phyloP scores from a whole-genome alignment of 352 stramenopile species.

The Elongisporangium anandrum region DNA sequence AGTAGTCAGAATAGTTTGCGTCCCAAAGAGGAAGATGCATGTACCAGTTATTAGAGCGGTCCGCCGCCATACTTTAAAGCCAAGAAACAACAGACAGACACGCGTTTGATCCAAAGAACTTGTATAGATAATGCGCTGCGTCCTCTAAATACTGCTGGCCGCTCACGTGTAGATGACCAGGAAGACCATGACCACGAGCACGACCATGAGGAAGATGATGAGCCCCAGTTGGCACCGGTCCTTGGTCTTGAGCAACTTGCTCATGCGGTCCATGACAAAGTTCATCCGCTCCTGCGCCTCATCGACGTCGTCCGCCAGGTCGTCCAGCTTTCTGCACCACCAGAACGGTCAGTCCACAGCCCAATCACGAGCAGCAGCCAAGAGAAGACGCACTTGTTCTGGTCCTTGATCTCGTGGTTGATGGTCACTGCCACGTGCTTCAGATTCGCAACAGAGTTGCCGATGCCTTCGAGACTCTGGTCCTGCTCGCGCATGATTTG shows the following conservation, averaged over 20 bases:
- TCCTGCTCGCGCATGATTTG: slow-evolving; percentile 76
- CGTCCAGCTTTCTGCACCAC: slow-evolving; percentile 66
- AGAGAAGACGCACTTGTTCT: slow-evolving; percentile 57
- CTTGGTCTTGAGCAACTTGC: slow-evolving; percentile 78
- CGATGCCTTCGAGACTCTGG: slow-evolving; percentile 47
- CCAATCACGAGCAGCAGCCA: neutral
- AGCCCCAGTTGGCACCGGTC: slow-evolving; percentile 77
- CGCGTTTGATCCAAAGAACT: neutral
- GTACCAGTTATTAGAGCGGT: slow-evolving; percentile 12
- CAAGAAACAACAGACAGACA: neutral
- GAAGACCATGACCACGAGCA: slow-evolving; percentile 74
- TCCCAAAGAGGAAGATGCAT: slow-evolving; percentile 9
- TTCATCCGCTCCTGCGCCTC: slow-evolving; percentile 79
- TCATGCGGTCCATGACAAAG: slow-evolving; percentile 78
- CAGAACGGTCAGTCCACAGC: neutral
- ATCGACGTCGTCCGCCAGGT: slow-evolving; percentile 65
- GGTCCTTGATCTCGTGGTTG: slow-evolving; percentile 59
- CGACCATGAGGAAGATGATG: slow-evolving; percentile 63
- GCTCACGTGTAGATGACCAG: slow-evolving; percentile 81
- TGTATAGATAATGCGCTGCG: slow-evolving; percentile 8
- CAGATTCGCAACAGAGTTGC: slow-evolving; percentile 45
- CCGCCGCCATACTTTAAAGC: neutral
- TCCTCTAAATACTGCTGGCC: neutral
- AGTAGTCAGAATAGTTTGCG: slow-evolving; percentile 12
- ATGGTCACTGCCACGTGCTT: slow-evolving; percentile 72